Base-by-base conservation (phyloP, 352 stramenopile species). In the Phytopythium oedochilum region DNA sequence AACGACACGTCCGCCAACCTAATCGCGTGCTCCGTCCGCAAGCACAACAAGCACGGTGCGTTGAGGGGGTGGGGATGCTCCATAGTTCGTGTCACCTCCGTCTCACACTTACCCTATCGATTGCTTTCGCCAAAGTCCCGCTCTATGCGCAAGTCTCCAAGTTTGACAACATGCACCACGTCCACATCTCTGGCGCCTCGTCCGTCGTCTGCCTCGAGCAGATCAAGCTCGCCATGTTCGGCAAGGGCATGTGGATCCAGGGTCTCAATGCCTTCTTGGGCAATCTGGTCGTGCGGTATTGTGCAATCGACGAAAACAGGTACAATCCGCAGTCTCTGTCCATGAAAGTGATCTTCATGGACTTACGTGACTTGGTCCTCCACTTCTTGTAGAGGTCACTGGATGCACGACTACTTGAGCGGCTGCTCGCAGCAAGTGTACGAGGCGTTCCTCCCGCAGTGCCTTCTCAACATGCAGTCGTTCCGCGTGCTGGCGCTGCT, bases 81-180 rank as follows among this genome's bases (percentile, higher is more conserved):
- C 10, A 34, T 34, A 10, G 5, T 34, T 34, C 10, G 29, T 34
- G 17, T 31, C 23, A n/a, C 7, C n/a, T 31, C 32, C 9, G 18
- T 28, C 32, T 20, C 28, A 34, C 52, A 9, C 25, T 36, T n/a
- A n/a, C n/a, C n/a, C 20, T 29, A 44, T 31, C 34, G 45, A 18
- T 20, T 45, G 12, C 45, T 28, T 12, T 52, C 42, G 45, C 54
- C n/a, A n/a, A n/a, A 74, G 83, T 76, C 9, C 81, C 74, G 5
- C 49, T 95, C 5, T 88, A 88, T 44, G 76, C 89, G 9, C 81
- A 95, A 65, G 75, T 95, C 6, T 86, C 86, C 42, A 86, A 87
- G 55, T 71, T 70, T 20, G 81, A 92, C 51, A 92, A 89, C 31
- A 71, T 82, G 11, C 64, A 70, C 3, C 86, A 93, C 32, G 73